Base-by-base conservation (phyloP, 306 rosid genomes). In the Prunus campanulata region DNA sequence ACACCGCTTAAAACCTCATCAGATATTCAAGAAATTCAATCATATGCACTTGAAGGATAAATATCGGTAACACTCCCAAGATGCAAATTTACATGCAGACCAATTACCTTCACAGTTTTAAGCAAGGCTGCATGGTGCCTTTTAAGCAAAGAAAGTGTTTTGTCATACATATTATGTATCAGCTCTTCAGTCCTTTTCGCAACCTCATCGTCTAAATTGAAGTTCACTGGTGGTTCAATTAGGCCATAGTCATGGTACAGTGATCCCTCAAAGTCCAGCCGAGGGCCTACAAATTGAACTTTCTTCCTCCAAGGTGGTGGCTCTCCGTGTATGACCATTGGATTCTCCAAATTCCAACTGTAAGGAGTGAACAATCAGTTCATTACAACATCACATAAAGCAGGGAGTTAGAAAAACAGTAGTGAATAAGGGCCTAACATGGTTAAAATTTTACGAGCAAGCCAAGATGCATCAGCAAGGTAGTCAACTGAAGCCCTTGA, bases 281-380 rank as follows among this genome's bases (percentile, higher is more conserved):
- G 87, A 30, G 99, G 99, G 64, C 99, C 99, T 5, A 92, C 90
- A 78, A 96, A 92, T 77, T 86, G 85, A 55, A 74, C 85, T 22
- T 75, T 79, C 89, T 86, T 91, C 82, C 86, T 91, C 98, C 99
- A 96, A 51, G 98, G 93, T 42, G 99, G 91, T 66, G 97, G 93
- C 77, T 96, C 99, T 71, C 99, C 98, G 35, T 92, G 99, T 87
- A 96, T 78, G 74, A 80, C 86, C 99, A 92, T 89, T 27, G 98
- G 97, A 75, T 89, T 91, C 86, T 96, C 98, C 88, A 96, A 85
- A 87, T 96, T 96, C 98, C 99, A 96, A 77, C 99, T 92, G 84
- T 62, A 25, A n/a, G 39, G 67, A 62, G 25, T 55, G 24, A 80
- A 57, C 44, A 59, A 84, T 54, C 69, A 54, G 9, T 68, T 79